Evolutionary conservation across 2,329 filamentous ascomycete genomes (phyloP), one percentile per base, ranked within the genome.

Genomic region (Cyclaneusma minus): DNA sequence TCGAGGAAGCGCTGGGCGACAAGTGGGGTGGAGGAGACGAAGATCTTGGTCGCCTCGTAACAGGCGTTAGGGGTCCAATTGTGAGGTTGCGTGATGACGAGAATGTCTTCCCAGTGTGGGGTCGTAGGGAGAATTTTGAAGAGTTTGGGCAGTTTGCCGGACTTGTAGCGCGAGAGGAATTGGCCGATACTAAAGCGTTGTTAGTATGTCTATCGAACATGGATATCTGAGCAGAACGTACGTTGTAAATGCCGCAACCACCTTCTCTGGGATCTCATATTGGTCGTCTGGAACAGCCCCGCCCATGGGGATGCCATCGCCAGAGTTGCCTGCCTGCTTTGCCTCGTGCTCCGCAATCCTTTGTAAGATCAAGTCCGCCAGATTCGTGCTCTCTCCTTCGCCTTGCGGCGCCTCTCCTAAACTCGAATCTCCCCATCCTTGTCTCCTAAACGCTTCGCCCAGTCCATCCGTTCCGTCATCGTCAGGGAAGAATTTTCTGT

Each of bases 81-180:
- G 50, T 89, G 77, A 4, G 87, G 85, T 16, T 73, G 67, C n/a
- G 84, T 92, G 29, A 92, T 69, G 36, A 74, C 64, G 40, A 93
- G 68, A 19, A 93, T 79, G 12, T 83, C 79, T 47, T 89, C 81
- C 84, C 85, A 95, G 43, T 89, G 72, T 6, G 84, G 84, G 9
- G 95, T 70, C 1, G 84, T 85, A 3, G 89, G 89, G 6, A 98
- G 66, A 37, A 95, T 84, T 55, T 95, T 95, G 64, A 98, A 92
- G 1, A 87, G 87, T 54, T 98, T 98, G 12, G 89, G 89, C 16
- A 98, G 65, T 38, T 87, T 87, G n/a, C 89, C 89, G 9, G 80
- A 87, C 55, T 92, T 93, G 60, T 93, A 95, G 37, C 87, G 72
- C 14, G 82, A 84, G 32, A 98, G 65, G 33, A 95, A 77, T 38